A percentile compares a stretch with the other conserved stretches of the same genome.
Conservation (phyloP, 805 yeast species). For the Candida nitratophila region DNA sequence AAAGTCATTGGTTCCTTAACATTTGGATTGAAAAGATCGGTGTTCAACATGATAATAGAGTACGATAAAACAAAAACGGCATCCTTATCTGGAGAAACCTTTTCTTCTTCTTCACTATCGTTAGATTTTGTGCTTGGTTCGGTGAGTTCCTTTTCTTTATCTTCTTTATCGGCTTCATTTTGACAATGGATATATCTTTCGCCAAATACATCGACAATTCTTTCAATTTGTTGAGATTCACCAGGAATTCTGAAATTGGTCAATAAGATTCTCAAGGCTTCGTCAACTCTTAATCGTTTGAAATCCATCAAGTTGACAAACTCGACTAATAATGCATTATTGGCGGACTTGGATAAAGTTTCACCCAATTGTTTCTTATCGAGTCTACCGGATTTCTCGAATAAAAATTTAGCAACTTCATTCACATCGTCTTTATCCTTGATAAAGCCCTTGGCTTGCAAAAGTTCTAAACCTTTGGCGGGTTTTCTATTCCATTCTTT, state of each 20-base stretch:
- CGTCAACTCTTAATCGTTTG: conserved; percentile 77
- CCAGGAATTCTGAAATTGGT: conserved; percentile 91
- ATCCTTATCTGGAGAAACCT: conserved; percentile 72
- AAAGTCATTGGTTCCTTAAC: conserved; percentile 87
- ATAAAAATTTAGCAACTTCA: conserved; percentile 71
- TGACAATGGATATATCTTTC: conserved; percentile 69
- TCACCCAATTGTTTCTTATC: conserved; percentile 89
- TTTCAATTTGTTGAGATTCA: conserved; percentile 93
- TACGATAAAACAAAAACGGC: conserved; percentile 85
- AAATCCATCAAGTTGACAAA: conserved; percentile 75
- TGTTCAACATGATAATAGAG: conserved; percentile 89
- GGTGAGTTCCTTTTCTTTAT: conserved; percentile 18
- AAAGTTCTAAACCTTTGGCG: conserved; percentile 58
- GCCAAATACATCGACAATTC: conserved; percentile 83
- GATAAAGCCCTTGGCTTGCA: conserved; percentile 64
- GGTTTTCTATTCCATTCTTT: conserved; percentile 74
- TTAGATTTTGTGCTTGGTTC: conserved; percentile 13
- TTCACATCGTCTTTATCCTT: conserved; percentile 35
- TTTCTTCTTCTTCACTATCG: conserved; percentile 27
- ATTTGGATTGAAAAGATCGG: conserved; percentile 90
- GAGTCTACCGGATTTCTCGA: conserved; percentile 69
- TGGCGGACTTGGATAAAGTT: conserved; percentile 69
- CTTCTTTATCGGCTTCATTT: conserved; percentile 14
- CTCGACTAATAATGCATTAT: conserved; percentile 47
- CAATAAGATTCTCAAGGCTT: conserved; percentile 76